Conservation (phyloP, 2,329 filamentous ascomycete species). For the Emmonsia crescens region DNA sequence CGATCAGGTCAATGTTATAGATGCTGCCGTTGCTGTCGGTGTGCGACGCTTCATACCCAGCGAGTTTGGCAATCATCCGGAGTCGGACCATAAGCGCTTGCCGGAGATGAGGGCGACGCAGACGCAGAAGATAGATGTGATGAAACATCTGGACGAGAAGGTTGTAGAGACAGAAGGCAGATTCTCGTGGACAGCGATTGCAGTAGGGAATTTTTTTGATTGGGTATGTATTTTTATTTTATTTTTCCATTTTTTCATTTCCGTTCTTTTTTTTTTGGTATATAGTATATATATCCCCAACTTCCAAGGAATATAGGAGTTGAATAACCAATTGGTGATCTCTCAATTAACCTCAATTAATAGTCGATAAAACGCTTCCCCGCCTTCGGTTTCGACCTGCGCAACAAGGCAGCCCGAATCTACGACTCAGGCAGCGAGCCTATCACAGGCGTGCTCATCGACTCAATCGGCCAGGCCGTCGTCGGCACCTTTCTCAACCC, state of each 20-base stretch:
- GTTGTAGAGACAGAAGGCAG: constrained; percentile 3
- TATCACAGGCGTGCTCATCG: constrained; percentile 12
- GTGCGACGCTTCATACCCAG: constrained; percentile 5
- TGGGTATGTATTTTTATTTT: constrained; percentile 2
- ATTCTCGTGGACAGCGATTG: constrained; percentile 12
- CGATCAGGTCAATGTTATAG: constrained; percentile 3
- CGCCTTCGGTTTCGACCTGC: constrained; percentile 27
- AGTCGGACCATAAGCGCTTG: neutral
- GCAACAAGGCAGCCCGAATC: constrained; percentile 19
- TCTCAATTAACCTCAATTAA: neutral
- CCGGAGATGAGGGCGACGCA: constrained; percentile 4
- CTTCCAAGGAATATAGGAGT: neutral
- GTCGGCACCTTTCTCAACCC: constrained; percentile 9
- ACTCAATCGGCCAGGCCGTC: constrained; percentile 13
- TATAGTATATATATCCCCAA: neutral
- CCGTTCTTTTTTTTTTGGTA: neutral
- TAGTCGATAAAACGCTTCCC: constrained; percentile 6
- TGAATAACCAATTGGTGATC: neutral
- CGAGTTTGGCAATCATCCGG: constrained; percentile 5
- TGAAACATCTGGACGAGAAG: constrained; percentile 11
- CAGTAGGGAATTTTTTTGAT: constrained; percentile 11
- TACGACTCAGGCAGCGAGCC: constrained; percentile 13
- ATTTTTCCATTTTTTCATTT: neutral
- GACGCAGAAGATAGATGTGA: constrained; percentile 9
- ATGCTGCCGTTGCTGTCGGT: constrained; percentile 3